Evolutionary conservation across 306 rosid genomes (phyloP).

Genomic region (Lathyrus tuberosus): DNA sequence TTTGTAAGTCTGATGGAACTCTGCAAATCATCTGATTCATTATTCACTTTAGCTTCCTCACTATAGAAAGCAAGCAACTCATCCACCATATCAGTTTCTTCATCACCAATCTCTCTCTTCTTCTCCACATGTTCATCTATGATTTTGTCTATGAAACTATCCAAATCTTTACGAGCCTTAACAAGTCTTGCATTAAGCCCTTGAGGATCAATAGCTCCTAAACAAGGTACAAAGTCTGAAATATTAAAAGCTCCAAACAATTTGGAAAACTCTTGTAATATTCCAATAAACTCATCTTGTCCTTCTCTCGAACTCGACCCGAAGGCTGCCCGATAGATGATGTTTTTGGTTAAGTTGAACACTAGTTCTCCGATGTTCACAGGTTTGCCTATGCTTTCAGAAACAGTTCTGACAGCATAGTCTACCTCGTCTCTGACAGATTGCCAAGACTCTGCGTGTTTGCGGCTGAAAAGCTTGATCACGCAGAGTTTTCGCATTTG

Average conservation of each 20-base stretch:
- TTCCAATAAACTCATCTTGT: constrained; percentile 72
- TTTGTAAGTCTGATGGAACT: constrained; percentile 68
- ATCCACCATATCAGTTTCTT: constrained; percentile 83
- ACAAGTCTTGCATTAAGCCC: constrained; percentile 60
- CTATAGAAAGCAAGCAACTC: constrained; percentile 76
- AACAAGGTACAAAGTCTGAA: constrained; percentile 67
- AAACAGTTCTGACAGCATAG: constrained; percentile 36
- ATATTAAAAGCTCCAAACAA: constrained; percentile 85
- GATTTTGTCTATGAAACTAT: constrained; percentile 67
- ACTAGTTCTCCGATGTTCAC: constrained; percentile 71
- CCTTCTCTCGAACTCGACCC: constrained; percentile 64
- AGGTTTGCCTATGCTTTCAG: constrained; percentile 33
- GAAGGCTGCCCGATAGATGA: constrained; percentile 78
- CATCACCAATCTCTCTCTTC: neutral
- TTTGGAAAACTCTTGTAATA: constrained; percentile 81
- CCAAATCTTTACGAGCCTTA: constrained; percentile 60
- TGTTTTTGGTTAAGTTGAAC: constrained; percentile 63
- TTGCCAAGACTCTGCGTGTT: constrained; percentile 81
- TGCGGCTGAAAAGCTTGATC: constrained; percentile 82
- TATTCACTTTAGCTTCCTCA: constrained; percentile 43
- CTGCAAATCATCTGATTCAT: constrained; percentile 50
- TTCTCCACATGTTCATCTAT: constrained; percentile 67
- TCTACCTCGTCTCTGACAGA: constrained; percentile 82
- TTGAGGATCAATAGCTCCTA: constrained; percentile 68
- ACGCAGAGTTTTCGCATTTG: constrained; percentile 92